phyloP scores from a whole-genome alignment of 139 green algal species.

The Diplosphaera chodatii region DNA sequence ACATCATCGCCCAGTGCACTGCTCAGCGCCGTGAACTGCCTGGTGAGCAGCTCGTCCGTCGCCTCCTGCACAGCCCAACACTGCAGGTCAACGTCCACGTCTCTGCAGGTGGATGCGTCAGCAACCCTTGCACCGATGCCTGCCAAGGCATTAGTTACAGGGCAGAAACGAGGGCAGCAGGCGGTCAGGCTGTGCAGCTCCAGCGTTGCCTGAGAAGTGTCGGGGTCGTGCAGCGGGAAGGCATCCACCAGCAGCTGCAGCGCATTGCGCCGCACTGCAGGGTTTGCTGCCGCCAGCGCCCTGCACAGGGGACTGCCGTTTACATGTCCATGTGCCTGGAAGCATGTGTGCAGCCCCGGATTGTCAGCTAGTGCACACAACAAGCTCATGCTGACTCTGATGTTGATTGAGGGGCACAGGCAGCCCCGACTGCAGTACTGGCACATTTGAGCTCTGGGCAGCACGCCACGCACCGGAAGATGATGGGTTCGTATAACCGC shows the following conservation, averaged over 20 bases:
- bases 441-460: too few species aligned
- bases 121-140: too few species aligned
- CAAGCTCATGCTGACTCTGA: too few species aligned
- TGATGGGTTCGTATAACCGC: slow-evolving; percentile 74
- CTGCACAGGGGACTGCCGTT: slow-evolving; percentile 5
- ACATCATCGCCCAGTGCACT: slow-evolving; percentile 50
- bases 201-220: slow-evolving; percentile 20
- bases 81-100: too few species aligned
- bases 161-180: too few species aligned
- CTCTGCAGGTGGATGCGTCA: too few species aligned
- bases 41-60: slow-evolving; percentile 51
- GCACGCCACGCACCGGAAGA: slow-evolving; percentile 47
- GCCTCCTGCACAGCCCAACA: slow-evolving; percentile 24
- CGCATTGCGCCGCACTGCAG: slow-evolving; percentile 63
- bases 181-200: too few species aligned
- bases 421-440: too few species aligned
- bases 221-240: slow-evolving; percentile 72
- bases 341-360: too few species aligned
- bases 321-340: too few species aligned
- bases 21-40: slow-evolving; percentile 45
- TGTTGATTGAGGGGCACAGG: neutral
- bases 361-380: too few species aligned
- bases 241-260: slow-evolving; percentile 62
- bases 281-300: slow-evolving; percentile 58
- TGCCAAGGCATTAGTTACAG: too few species aligned